These are phyloP conservation scores for Stachybotrys echinatus DNA, from an alignment of 2,329 filamentous ascomycete genomes.

Conservation along the genomic window DNA sequence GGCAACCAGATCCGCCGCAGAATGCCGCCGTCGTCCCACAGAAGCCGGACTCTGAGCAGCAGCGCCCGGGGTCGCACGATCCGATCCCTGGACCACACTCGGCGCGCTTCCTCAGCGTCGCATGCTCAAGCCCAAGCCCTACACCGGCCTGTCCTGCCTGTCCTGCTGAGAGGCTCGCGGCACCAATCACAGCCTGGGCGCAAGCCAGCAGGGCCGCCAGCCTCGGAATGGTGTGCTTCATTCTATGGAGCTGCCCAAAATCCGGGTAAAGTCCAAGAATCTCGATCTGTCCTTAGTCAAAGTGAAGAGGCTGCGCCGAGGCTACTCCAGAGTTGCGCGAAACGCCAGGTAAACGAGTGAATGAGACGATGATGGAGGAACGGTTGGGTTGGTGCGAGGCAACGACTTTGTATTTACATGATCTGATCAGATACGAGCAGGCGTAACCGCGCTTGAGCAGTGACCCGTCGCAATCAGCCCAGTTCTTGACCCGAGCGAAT, in stretches of 20 bases:
- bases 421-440: background rate
- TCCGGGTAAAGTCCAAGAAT: background rate
- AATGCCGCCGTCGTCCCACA: conserved; percentile 29
- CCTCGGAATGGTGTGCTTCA: background rate
- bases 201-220: background rate
- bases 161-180: background rate
- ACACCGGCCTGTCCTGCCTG: background rate
- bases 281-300: background rate
- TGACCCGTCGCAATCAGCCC: background rate
- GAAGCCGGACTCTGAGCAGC: conserved; percentile 31
- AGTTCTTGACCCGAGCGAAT: background rate
- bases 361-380: background rate
- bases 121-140: background rate
- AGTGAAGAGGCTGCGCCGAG: background rate
- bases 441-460: background rate
- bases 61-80: conserved; percentile 23
- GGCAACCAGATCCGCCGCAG: conserved; percentile 31
- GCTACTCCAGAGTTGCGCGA: background rate
- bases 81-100: conserved; percentile 30
- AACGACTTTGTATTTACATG: background rate
- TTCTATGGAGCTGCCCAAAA: background rate
- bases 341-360: background rate
- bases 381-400: background rate
- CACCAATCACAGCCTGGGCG: background rate
- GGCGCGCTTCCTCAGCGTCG: conserved; percentile 5